Percentiles rank a stretch among this genome's conserved stretches.
Evolutionary conservation across 192 early-diverging fungal species (phyloP).

Genomic region (Lunasporangiospora selenospora): DNA sequence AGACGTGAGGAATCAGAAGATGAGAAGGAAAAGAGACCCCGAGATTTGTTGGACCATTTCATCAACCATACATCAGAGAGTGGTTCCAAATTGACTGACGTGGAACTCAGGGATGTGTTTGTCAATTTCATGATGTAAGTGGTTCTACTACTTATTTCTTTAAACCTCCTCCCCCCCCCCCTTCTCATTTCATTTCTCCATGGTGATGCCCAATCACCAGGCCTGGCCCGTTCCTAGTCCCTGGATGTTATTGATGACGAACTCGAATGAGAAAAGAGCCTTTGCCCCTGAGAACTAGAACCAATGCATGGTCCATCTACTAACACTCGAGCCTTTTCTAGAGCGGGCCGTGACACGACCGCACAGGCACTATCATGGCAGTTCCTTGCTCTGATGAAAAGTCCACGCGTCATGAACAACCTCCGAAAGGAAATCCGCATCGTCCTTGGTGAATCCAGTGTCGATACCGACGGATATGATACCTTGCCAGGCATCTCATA

Average conservation of each 20-base stretch:
- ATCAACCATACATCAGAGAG: slow-evolving; percentile 47
- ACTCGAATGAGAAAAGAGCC: too few species aligned
- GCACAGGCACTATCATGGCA: slow-evolving; percentile 40
- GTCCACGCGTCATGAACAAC: slow-evolving; percentile 36
- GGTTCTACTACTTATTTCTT: too few species aligned
- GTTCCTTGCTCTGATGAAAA: slow-evolving; percentile 35
- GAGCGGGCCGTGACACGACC: slow-evolving; percentile 50
- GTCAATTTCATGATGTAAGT: slow-evolving; percentile 48
- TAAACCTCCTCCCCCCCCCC: too few species aligned
- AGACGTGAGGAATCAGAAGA: slow-evolving; percentile 19
- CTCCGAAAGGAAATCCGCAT: slow-evolving; percentile 34
- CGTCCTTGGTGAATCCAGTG: slow-evolving; percentile 1
- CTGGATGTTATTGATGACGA: too few species aligned
- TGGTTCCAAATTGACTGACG: slow-evolving; percentile 44
- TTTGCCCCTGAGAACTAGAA: too few species aligned
- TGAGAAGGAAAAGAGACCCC: slow-evolving; percentile 3
- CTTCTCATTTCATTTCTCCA: too few species aligned
- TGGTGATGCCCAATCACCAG: too few species aligned
- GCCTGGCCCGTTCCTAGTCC: too few species aligned
- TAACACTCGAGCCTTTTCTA: slow-evolving; percentile 9
- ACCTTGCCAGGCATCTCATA: slow-evolving; percentile 19
- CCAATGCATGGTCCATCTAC: too few species aligned
- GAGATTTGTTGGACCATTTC: slow-evolving; percentile 54
- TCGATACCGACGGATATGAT: background rate
- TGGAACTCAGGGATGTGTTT: slow-evolving; percentile 53